A percentile compares a stretch with the other conserved stretches of the same genome.
Conservation (phyloP, 305 asterid genomes). For the Solanum hybrid region DNA sequence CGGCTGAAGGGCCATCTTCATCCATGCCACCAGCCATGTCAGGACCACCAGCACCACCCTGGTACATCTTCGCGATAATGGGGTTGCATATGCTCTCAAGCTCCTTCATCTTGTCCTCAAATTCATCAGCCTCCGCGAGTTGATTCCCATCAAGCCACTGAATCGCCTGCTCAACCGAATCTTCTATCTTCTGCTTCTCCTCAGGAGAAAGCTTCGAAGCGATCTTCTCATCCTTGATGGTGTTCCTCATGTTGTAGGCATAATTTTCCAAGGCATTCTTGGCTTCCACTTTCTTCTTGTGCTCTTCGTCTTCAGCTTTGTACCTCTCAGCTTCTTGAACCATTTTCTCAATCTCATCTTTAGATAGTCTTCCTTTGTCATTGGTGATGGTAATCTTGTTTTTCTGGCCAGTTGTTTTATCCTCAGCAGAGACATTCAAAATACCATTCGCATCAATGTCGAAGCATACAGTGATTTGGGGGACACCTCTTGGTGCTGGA, state of each 20-base stretch:
- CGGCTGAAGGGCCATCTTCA: slow-evolving; percentile 13
- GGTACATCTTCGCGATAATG: slow-evolving; percentile 23
- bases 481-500: slow-evolving; percentile 26
- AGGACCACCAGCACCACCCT: slow-evolving; percentile 11
- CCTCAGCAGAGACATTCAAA: slow-evolving; percentile 26
- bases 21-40: slow-evolving; percentile 19
- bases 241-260: slow-evolving; percentile 32
- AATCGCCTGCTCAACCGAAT: slow-evolving; percentile 15
- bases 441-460: slow-evolving; percentile 28
- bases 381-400: slow-evolving; percentile 29
- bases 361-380: slow-evolving; percentile 24
- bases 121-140: slow-evolving; percentile 22
- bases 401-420: slow-evolving; percentile 25
- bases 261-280: slow-evolving; percentile 20
- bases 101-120: slow-evolving; percentile 30
- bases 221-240: slow-evolving; percentile 28
- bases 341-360: slow-evolving; percentile 29
- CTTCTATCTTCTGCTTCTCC: slow-evolving; percentile 22
- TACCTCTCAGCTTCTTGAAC: slow-evolving; percentile 27
- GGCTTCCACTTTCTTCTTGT: slow-evolving; percentile 25
- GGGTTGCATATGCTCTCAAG: slow-evolving; percentile 24
- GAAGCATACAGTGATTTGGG: slow-evolving; percentile 17
- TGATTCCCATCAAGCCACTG: slow-evolving; percentile 25
- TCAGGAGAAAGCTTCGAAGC: slow-evolving; percentile 13
- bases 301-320: slow-evolving; percentile 27